Evolutionary conservation across 495 filamentous ascomycete species (phyloP).

Genomic region (Aspergillus indologenus): DNA sequence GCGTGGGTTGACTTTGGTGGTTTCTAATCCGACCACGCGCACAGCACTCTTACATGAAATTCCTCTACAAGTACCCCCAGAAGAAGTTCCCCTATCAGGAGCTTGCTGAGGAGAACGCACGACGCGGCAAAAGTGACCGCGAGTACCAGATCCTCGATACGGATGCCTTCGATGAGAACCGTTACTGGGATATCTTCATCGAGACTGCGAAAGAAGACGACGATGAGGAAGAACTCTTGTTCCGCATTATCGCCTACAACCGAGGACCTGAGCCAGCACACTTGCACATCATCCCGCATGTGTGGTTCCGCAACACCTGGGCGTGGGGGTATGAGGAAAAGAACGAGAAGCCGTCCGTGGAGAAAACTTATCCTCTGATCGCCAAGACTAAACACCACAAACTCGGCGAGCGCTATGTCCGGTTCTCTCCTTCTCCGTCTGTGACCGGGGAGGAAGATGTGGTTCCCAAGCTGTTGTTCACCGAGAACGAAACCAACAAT

Average conservation of each 20-base stretch:
- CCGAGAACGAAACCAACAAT: constrained; percentile 92
- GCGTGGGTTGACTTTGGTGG: constrained; percentile 10
- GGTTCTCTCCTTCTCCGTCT: constrained; percentile 86
- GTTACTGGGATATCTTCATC: constrained; percentile 97
- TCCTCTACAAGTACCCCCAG: constrained; percentile 95
- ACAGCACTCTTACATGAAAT: constrained; percentile 98
- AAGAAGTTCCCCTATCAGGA: constrained; percentile 87
- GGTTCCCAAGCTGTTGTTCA: constrained; percentile 79
- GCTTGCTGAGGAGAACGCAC: constrained; percentile 76
- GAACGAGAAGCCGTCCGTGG: constrained; percentile 73
- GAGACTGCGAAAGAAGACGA: constrained; percentile 92
- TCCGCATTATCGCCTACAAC: constrained; percentile 95
- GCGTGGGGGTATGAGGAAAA: constrained; percentile 75
- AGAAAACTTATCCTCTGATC: constrained; percentile 57
- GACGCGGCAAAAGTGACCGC: constrained; percentile 65
- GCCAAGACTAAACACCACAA: constrained; percentile 71
- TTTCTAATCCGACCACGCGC: constrained; percentile 12
- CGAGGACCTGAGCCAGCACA: constrained; percentile 85
- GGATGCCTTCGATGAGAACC: constrained; percentile 83
- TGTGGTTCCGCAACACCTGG: constrained; percentile 98
- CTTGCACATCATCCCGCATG: constrained; percentile 88
- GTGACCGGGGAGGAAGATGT: constrained; percentile 79
- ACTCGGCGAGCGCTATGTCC: constrained; percentile 77
- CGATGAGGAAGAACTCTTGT: constrained; percentile 84
- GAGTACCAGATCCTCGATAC: constrained; percentile 94